Percentiles rank a stretch among this genome's conserved stretches.
phyloP scores from a whole-genome alignment of 306 rosid genomes.

The Vigna radiata region DNA sequence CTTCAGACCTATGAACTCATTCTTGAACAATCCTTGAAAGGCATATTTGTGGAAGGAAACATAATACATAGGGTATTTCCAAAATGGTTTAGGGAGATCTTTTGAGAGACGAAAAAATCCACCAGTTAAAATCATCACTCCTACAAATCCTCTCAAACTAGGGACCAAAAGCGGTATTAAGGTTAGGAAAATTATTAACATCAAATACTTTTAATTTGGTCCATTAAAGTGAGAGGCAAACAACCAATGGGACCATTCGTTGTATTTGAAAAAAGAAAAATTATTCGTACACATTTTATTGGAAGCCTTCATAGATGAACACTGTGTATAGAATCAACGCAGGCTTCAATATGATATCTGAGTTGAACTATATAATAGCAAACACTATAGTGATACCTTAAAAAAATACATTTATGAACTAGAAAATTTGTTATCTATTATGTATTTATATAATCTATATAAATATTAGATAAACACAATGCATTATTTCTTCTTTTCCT shows the following conservation, averaged over 20 bases:
- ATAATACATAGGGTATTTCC: slow-evolving; percentile 59
- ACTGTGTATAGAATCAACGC: slow-evolving; percentile 6
- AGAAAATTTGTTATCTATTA: too few species aligned
- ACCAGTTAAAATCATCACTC: slow-evolving; percentile 52
- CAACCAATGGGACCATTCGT: slow-evolving; percentile 15
- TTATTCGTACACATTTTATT: slow-evolving; percentile 5
- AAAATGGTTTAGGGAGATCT: slow-evolving; percentile 52
- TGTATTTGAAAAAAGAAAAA: background rate
- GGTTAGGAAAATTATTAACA: background rate
- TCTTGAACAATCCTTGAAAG: slow-evolving; percentile 62
- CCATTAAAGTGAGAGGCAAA: slow-evolving; percentile 1
- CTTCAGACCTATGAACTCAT: slow-evolving; percentile 54
- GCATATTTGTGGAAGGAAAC: slow-evolving; percentile 62
- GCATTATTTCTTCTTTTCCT: too few species aligned
- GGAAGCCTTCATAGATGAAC: background rate
- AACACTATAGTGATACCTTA: too few species aligned
- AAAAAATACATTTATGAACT: too few species aligned
- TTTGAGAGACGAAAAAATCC: slow-evolving; percentile 57
- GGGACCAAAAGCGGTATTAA: too few species aligned
- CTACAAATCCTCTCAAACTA: slow-evolving; percentile 70
- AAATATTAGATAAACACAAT: too few species aligned
- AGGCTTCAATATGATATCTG: slow-evolving; percentile 31
- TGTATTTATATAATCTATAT: too few species aligned
- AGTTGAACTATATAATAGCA: slow-evolving; percentile 19
- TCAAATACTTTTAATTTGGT: slow-evolving; percentile 13